Percentiles rank a stretch among this genome's conserved stretches.
These are phyloP conservation scores for Carpinus viminea DNA, from an alignment of 306 rosid species.

Conservation along the genomic window DNA sequence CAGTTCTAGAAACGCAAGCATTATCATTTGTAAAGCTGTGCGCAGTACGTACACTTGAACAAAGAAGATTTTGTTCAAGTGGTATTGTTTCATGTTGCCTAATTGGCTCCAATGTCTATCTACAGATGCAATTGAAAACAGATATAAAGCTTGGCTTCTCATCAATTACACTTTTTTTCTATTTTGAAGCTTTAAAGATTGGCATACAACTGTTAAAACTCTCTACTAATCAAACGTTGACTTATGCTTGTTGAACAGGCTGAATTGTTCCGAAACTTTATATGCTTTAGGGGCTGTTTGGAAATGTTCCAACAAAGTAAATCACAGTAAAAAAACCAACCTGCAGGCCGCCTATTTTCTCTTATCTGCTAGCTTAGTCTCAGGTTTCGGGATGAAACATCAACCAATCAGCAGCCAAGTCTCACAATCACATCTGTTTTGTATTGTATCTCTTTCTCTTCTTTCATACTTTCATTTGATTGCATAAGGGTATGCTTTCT, in stretches of 20 bases:
- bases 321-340: not conserved
- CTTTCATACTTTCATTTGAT: not conserved
- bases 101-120: not conserved
- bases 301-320: not conserved
- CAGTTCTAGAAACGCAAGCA: not conserved
- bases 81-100: not conserved
- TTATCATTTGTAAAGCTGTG: not conserved
- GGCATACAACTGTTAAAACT: not conserved
- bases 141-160: not conserved
- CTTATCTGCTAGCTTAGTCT: not conserved
- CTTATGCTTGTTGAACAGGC: not conserved
- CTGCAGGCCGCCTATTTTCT: not conserved
- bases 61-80: not conserved
- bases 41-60: not conserved
- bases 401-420: not conserved
- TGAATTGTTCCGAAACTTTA: not conserved
- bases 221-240: not conserved
- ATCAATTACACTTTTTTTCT: not conserved
- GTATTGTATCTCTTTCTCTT: not conserved
- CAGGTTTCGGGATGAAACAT: not conserved
- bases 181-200: not conserved
- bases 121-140: not conserved
- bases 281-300: not conserved
- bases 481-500: not conserved
- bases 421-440: not conserved